Percentiles rank a stretch among this genome's conserved stretches.
Evolutionary conservation across 768 basidiomycete species (phyloP).

Genomic region (Rhodotorula graminis): DNA sequence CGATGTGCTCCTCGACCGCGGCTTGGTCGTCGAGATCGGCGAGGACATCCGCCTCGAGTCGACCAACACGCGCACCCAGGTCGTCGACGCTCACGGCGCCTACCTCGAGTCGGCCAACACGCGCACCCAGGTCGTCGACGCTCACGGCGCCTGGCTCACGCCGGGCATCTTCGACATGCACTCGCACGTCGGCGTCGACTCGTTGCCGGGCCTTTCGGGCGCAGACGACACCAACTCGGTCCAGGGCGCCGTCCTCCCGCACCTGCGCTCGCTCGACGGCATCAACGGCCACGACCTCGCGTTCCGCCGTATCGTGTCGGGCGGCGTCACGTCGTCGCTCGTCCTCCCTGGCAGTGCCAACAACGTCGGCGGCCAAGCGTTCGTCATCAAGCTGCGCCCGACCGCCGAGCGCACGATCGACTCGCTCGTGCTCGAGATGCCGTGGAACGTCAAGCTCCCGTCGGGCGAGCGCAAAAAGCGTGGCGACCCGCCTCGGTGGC

Average conservation of each 20-base stretch:
- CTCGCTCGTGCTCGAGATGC: conserved; percentile 69
- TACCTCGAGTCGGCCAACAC: conserved; percentile 61
- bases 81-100: conserved; percentile 51
- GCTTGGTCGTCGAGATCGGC: conserved; percentile 60
- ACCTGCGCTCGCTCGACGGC: conserved; percentile 73
- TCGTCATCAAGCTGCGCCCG: conserved; percentile 68
- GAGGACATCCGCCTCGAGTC: conserved; percentile 50
- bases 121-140: conserved; percentile 53
- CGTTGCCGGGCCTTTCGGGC: conserved; percentile 56
- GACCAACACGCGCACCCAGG: conserved; percentile 63
- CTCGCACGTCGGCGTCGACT: conserved; percentile 72
- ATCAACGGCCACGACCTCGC: conserved; percentile 79
- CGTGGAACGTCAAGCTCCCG: conserved; percentile 53
- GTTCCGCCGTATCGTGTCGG: conserved; percentile 68
- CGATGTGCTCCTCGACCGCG: conserved; percentile 61
- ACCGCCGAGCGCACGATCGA: conserved; percentile 65
- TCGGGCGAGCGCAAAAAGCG: conserved; percentile 52
- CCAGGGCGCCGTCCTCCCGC: conserved; percentile 48
- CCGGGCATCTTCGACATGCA: conserved; percentile 53
- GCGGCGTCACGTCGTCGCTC: conserved; percentile 80
- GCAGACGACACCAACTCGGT: conserved; percentile 60
- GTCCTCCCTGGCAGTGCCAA: conserved; percentile 64
- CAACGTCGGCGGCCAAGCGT: conserved; percentile 50
- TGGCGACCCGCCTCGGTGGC: conserved; percentile 46
- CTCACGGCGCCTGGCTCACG: conserved; percentile 63